Conservation (phyloP, 768 basidiomycete genomes). For the Suillus weaverae region DNA sequence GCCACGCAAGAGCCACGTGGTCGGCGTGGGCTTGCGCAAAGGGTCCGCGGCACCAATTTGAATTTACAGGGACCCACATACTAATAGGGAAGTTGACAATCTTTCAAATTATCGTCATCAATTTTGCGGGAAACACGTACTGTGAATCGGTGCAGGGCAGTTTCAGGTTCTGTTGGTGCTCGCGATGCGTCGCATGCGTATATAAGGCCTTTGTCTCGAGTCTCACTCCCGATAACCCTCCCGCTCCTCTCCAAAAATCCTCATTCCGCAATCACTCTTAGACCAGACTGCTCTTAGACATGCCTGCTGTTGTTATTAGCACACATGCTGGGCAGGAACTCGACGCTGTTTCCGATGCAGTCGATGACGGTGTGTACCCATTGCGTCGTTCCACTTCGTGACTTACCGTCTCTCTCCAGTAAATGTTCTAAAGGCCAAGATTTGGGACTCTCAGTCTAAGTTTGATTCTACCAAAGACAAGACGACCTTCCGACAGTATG, state of each 20-base stretch:
- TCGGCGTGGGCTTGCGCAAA: neutral
- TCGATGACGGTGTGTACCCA: slow-evolving; percentile 44
- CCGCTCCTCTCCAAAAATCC: neutral
- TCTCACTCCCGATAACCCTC: neutral
- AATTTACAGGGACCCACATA: neutral
- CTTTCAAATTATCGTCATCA: slow-evolving; percentile 5
- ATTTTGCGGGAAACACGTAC: slow-evolving; percentile 5
- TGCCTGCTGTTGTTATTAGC: slow-evolving; percentile 26
- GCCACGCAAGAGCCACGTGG: neutral
- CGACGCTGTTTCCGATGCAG: slow-evolving; percentile 47
- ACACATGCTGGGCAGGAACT: slow-evolving; percentile 32
- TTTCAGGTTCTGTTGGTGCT: neutral
- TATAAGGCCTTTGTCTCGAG: slow-evolving; percentile 11
- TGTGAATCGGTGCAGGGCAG: slow-evolving; percentile 3
- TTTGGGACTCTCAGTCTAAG: slow-evolving; percentile 57
- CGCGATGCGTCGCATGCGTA: neutral
- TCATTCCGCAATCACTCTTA: neutral
- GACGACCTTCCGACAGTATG: slow-evolving; percentile 67
- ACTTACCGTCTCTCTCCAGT: slow-evolving; percentile 39
- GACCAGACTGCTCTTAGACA: slow-evolving; percentile 11
- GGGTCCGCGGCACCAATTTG: neutral
- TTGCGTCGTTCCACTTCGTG: neutral
- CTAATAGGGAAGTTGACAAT: neutral
- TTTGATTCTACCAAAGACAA: slow-evolving; percentile 64
- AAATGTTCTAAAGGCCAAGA: slow-evolving; percentile 63